Evolutionary conservation across 495 filamentous ascomycete genomes (phyloP).

Genomic region (Pseudotulostoma volvatum): DNA sequence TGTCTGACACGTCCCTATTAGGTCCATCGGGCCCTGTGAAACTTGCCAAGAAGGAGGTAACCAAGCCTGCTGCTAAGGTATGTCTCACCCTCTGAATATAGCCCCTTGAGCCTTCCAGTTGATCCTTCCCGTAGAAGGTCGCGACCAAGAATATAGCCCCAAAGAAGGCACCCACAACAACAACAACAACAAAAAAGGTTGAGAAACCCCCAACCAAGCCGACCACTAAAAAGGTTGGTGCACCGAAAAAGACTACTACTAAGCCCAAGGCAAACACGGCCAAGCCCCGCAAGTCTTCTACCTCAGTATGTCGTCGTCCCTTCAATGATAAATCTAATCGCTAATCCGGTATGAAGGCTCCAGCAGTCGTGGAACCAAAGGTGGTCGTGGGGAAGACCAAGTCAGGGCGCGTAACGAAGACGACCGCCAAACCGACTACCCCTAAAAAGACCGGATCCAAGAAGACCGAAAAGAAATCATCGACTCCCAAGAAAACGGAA

Average conservation of each 20-base stretch:
- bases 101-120: neutral
- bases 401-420: slow-evolving; percentile 79
- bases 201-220: slow-evolving; percentile 17
- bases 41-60: slow-evolving; percentile 71
- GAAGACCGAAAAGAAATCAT: slow-evolving; percentile 37
- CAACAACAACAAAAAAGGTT: slow-evolving; percentile 26
- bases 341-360: no score
- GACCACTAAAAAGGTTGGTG: slow-evolving; percentile 11
- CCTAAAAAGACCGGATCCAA: slow-evolving; percentile 41
- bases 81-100: neutral
- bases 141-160: slow-evolving; percentile 26
- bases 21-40: slow-evolving; percentile 90
- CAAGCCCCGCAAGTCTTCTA: slow-evolving; percentile 36
- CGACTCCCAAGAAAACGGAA: slow-evolving; percentile 14
- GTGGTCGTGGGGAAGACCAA: slow-evolving; percentile 73
- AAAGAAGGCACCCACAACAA: slow-evolving; percentile 30
- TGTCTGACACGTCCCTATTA: slow-evolving; percentile 34
- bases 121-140: slow-evolving; percentile 7
- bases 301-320: slow-evolving; percentile 5
- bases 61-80: slow-evolving; percentile 33
- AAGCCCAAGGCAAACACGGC: slow-evolving; percentile 38
- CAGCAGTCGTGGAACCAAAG: slow-evolving; percentile 57
- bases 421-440: slow-evolving; percentile 41
- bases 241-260: slow-evolving; percentile 17
- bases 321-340: neutral